A percentile compares a stretch with the other conserved stretches of the same genome.
These are phyloP conservation scores for Ophiostoma himal-ulmi DNA, from an alignment of 2,329 filamentous ascomycete genomes.

Conservation along the genomic window DNA sequence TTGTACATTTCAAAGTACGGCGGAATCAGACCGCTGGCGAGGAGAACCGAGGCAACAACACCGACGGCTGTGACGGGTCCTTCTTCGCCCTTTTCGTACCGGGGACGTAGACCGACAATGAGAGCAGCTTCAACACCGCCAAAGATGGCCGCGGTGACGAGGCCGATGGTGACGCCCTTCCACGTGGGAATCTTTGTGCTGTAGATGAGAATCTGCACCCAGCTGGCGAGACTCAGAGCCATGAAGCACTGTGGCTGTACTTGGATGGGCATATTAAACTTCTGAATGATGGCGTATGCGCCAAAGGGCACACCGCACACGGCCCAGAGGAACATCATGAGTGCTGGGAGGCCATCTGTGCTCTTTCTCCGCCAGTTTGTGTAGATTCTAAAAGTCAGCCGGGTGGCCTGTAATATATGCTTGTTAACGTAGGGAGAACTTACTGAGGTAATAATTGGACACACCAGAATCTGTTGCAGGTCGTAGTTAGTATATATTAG, in stretches of 20 bases:
- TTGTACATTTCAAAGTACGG: slow-evolving; percentile 60
- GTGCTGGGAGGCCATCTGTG: slow-evolving; percentile 54
- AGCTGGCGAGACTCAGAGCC: slow-evolving; percentile 36
- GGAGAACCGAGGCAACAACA: slow-evolving; percentile 51
- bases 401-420: neutral
- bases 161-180: slow-evolving; percentile 41
- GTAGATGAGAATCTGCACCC: slow-evolving; percentile 38
- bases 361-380: slow-evolving; percentile 56
- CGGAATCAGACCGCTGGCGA: slow-evolving; percentile 52
- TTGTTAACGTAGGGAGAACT: neutral
- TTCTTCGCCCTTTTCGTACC: slow-evolving; percentile 48
- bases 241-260: slow-evolving; percentile 41
- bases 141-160: slow-evolving; percentile 40
- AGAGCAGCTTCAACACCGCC: slow-evolving; percentile 51
- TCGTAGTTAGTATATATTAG: neutral
- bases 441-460: slow-evolving; percentile 31
- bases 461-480: slow-evolving; percentile 23
- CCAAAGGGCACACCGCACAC: slow-evolving; percentile 42
- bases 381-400: slow-evolving; percentile 42
- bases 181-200: slow-evolving; percentile 39
- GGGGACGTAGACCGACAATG: slow-evolving; percentile 52
- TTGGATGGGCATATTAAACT: slow-evolving; percentile 41
- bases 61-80: slow-evolving; percentile 53
- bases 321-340: slow-evolving; percentile 62
- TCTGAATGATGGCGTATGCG: slow-evolving; percentile 37